These are phyloP conservation scores for Malus hybrid DNA, from an alignment of 331 rosid species.

Conservation along the genomic window DNA sequence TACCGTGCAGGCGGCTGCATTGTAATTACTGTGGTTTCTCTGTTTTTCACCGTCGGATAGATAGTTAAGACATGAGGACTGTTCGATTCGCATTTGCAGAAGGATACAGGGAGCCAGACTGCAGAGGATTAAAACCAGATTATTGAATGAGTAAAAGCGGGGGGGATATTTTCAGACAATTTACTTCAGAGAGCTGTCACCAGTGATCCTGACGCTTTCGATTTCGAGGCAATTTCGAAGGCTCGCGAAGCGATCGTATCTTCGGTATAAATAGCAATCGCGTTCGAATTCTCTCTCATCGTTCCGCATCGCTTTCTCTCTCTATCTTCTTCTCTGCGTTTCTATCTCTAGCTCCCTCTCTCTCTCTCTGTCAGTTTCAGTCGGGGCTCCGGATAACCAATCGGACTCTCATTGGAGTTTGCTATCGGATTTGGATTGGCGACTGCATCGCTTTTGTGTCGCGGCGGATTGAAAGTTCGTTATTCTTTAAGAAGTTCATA, in stretches of 20 bases:
- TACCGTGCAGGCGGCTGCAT: not conserved
- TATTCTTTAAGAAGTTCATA: conserved; percentile 2
- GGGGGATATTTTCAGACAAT: conserved; percentile 26
- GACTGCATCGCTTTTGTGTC: not conserved
- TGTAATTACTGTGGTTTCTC: not conserved
- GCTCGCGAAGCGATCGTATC: conserved; percentile 9
- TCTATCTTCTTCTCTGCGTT: not conserved
- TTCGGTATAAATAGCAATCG: conserved; percentile 15
- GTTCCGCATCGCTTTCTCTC: too few relatives aligned
- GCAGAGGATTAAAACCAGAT: not conserved
- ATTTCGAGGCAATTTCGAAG: conserved; percentile 10
- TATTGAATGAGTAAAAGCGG: not conserved
- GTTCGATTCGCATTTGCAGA: not conserved
- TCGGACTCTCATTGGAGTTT: not conserved
- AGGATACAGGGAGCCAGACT: not conserved
- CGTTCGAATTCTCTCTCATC: not conserved
- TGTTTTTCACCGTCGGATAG: not conserved
- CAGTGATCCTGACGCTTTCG: not conserved
- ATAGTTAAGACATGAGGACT: not conserved
- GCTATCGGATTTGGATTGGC: not conserved
- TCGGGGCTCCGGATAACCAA: not conserved
- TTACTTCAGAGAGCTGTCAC: not conserved
- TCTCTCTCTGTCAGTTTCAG: not conserved
- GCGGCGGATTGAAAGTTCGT: conserved; percentile 14
- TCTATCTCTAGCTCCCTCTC: not conserved